Conservation (phyloP, 2,329 filamentous ascomycete species). For the Colletotrichum theobromicola region DNA sequence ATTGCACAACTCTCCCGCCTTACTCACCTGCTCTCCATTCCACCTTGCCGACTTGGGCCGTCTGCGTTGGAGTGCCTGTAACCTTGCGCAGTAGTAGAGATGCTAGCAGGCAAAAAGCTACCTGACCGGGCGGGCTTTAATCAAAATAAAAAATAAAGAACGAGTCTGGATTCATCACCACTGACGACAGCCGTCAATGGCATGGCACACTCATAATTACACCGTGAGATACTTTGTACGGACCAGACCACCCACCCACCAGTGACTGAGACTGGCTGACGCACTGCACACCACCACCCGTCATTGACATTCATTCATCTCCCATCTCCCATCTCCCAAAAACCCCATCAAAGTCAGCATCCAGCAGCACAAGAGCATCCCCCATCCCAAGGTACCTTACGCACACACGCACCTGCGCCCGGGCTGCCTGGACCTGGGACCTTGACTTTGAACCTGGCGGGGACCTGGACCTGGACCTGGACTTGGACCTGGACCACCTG, state of each 20-base stretch:
- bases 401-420: constrained; percentile 5
- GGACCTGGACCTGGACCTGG: constrained; percentile 2
- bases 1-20: background rate
- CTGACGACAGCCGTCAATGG: constrained; percentile 4
- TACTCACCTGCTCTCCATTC: background rate
- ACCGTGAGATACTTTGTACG: background rate
- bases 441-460: background rate
- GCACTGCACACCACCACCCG: background rate
- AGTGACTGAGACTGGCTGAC: background rate
- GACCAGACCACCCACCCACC: background rate
- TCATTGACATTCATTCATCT: background rate
- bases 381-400: background rate
- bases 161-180: constrained; percentile 7
- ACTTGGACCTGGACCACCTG: background rate
- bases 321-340: too few relatives aligned
- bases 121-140: background rate
- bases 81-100: background rate
- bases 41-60: background rate
- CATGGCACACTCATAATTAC: background rate
- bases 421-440: constrained; percentile 5
- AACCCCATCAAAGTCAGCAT: background rate
- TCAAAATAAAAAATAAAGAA: background rate
- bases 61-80: background rate
- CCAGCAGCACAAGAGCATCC: background rate
- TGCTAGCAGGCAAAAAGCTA: background rate